phyloP scores from a whole-genome alignment of 2,329 filamentous ascomycete species.

The Alternaria gansuensis region DNA sequence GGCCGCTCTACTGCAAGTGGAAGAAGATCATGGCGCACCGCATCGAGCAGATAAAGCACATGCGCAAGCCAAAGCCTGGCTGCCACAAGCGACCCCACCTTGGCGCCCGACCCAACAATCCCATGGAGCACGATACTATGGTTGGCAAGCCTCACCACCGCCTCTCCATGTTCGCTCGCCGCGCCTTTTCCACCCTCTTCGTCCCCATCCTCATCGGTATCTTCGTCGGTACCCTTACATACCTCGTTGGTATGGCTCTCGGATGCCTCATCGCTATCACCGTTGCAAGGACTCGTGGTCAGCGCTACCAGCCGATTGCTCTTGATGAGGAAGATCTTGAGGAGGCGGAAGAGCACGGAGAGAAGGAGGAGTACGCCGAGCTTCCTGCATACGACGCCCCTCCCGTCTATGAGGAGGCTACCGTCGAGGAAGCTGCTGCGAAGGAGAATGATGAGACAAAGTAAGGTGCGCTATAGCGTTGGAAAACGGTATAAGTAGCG shows the following conservation, averaged over 20 bases:
- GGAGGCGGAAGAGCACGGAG: constrained; percentile 34
- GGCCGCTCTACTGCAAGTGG: constrained; percentile 56
- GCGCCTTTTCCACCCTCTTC: constrained; percentile 69
- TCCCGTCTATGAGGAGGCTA: constrained; percentile 50
- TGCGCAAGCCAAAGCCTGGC: constrained; percentile 44
- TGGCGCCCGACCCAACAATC: constrained; percentile 31
- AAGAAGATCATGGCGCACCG: constrained; percentile 49
- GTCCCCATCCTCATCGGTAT: constrained; percentile 75
- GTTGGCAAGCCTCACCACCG: constrained; percentile 47
- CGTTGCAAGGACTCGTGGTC: constrained; percentile 65
- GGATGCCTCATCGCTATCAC: constrained; percentile 69
- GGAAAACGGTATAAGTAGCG: not conserved
- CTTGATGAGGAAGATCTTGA: constrained; percentile 45
- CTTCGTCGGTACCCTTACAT: constrained; percentile 72
- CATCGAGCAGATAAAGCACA: constrained; percentile 48
- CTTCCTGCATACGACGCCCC: constrained; percentile 51
- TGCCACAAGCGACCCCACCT: constrained; percentile 47
- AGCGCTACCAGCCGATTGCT: constrained; percentile 48
- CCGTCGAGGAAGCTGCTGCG: constrained; percentile 44
- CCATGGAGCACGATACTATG: constrained; percentile 42
- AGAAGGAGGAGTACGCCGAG: constrained; percentile 49
- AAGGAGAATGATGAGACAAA: constrained; percentile 32
- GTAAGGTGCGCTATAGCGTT: constrained; percentile 15
- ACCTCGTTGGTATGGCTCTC: constrained; percentile 72
- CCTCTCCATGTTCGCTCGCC: constrained; percentile 51